These are phyloP conservation scores for Schizosaccharomyces osmophilus DNA, from an alignment of 805 yeast genomes.

Conservation along the genomic window DNA sequence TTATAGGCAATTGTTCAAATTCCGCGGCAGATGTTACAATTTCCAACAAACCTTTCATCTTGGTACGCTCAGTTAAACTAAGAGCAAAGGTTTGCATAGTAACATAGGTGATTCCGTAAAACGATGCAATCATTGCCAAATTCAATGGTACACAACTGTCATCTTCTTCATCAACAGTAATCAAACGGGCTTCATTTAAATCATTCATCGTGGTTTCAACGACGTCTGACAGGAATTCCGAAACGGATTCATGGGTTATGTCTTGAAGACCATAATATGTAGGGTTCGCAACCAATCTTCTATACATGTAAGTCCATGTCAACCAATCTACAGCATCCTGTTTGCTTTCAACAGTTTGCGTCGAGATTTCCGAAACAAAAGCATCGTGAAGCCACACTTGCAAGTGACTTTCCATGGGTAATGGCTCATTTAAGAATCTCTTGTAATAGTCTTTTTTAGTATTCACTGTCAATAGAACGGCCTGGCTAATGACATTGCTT, in stretches of 20 bases:
- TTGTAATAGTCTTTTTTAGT: slow-evolving; percentile 37
- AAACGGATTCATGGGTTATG: slow-evolving; percentile 38
- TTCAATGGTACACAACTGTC: slow-evolving; percentile 31
- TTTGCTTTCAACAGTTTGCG: slow-evolving; percentile 33
- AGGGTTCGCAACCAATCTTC: slow-evolving; percentile 62
- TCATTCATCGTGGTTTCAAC: slow-evolving; percentile 51
- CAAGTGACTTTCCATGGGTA: slow-evolving; percentile 67
- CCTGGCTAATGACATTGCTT: not conserved
- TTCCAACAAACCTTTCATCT: slow-evolving; percentile 37
- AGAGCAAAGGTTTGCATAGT: slow-evolving; percentile 39
- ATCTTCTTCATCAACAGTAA: slow-evolving; percentile 25
- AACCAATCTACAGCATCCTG: slow-evolving; percentile 85
- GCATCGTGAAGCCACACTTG: slow-evolving; percentile 36
- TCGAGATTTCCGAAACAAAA: slow-evolving; percentile 49
- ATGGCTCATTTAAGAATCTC: slow-evolving; percentile 43
- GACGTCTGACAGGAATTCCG: slow-evolving; percentile 61
- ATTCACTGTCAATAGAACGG: slow-evolving; percentile 29
- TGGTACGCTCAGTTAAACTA: slow-evolving; percentile 29
- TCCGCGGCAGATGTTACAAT: slow-evolving; percentile 44
- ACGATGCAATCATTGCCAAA: slow-evolving; percentile 52
- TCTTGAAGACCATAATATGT: slow-evolving; percentile 64
- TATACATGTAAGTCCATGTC: slow-evolving; percentile 58
- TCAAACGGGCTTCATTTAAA: slow-evolving; percentile 31
- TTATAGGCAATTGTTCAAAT: slow-evolving; percentile 37
- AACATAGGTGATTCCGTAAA: slow-evolving; percentile 36